These are phyloP conservation scores for Ophiostoma sp. DNA, from an alignment of 2,329 filamentous ascomycete species.

Conservation along the genomic window DNA sequence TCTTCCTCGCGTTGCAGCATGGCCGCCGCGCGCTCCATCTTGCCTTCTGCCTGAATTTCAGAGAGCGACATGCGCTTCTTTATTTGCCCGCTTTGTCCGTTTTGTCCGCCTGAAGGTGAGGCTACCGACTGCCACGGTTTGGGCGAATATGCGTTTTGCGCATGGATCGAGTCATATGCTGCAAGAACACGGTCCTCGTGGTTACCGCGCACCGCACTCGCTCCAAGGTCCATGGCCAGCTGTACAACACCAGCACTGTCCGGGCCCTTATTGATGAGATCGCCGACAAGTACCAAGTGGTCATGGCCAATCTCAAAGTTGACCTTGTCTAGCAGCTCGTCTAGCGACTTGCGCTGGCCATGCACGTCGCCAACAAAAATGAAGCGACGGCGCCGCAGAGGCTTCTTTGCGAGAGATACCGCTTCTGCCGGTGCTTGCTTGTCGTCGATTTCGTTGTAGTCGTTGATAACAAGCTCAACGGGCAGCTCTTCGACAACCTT, in stretches of 20 bases:
- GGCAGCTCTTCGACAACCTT: constrained; percentile 33
- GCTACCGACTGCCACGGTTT: not conserved
- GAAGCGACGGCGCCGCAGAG: constrained; percentile 48
- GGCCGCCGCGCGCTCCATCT: constrained; percentile 21
- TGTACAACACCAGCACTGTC: constrained; percentile 74
- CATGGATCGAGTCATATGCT: constrained; percentile 44
- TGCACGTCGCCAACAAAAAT: constrained; percentile 89
- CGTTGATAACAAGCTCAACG: constrained; percentile 29
- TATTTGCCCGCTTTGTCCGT: not conserved
- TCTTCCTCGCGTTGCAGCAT: constrained; percentile 30
- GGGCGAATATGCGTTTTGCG: constrained; percentile 13
- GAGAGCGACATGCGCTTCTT: not conserved
- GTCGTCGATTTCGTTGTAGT: constrained; percentile 27
- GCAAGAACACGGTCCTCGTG: constrained; percentile 85
- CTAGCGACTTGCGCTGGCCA: constrained; percentile 68
- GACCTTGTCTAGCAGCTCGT: constrained; percentile 61
- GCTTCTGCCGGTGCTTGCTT: constrained; percentile 23
- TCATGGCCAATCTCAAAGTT: constrained; percentile 58
- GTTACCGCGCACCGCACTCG: constrained; percentile 83
- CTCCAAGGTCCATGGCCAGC: constrained; percentile 65
- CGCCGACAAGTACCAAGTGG: constrained; percentile 70
- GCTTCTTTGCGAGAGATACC: constrained; percentile 34
- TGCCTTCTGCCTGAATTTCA: constrained; percentile 24
- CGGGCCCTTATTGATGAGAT: constrained; percentile 81
- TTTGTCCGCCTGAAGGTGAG: not conserved